These are phyloP conservation scores for Trichoderma breve DNA, from an alignment of 2,329 filamentous ascomycete species.

Conservation along the genomic window DNA sequence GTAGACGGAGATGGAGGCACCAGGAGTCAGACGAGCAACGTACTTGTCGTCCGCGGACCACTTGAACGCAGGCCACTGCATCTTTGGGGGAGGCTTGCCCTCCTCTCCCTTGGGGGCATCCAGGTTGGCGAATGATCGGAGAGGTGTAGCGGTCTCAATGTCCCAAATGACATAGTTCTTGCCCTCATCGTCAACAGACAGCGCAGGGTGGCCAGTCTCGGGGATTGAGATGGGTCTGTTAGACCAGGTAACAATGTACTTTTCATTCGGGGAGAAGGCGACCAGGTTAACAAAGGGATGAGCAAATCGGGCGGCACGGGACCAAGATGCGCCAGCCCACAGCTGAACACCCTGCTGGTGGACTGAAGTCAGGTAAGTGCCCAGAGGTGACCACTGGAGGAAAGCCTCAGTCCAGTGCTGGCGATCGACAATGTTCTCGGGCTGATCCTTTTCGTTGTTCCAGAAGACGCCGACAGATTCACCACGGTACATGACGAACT, in stretches of 20 bases:
- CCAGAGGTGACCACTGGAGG: constrained; percentile 94
- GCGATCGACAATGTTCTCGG: constrained; percentile 86
- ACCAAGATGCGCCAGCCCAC: constrained; percentile 90
- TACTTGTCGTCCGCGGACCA: constrained; percentile 98
- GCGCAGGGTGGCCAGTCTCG: constrained; percentile 78
- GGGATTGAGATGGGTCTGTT: constrained; percentile 89
- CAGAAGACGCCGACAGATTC: constrained; percentile 94
- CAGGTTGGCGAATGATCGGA: constrained; percentile 90
- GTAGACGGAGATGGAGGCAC: constrained; percentile 86
- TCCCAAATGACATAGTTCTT: constrained; percentile 99
- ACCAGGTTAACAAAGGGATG: constrained; percentile 95
- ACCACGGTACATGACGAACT: constrained; percentile 91
- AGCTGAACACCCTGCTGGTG: constrained; percentile 96
- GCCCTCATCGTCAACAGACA: constrained; percentile 89
- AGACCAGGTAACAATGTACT: constrained; percentile 95
- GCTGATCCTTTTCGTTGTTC: constrained; percentile 93
- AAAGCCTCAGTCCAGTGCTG: constrained; percentile 98
- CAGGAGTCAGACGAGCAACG: constrained; percentile 85
- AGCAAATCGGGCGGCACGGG: constrained; percentile 85
- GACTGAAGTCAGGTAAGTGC: constrained; percentile 91
- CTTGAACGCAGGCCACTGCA: constrained; percentile 98
- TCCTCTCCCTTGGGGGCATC: constrained; percentile 64
- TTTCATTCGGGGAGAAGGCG: constrained; percentile 91
- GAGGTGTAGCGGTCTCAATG: constrained; percentile 80
- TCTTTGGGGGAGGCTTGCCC: constrained; percentile 73